phyloP scores from a whole-genome alignment of 352 stramenopile species.

The Phytopythium aichiense region DNA sequence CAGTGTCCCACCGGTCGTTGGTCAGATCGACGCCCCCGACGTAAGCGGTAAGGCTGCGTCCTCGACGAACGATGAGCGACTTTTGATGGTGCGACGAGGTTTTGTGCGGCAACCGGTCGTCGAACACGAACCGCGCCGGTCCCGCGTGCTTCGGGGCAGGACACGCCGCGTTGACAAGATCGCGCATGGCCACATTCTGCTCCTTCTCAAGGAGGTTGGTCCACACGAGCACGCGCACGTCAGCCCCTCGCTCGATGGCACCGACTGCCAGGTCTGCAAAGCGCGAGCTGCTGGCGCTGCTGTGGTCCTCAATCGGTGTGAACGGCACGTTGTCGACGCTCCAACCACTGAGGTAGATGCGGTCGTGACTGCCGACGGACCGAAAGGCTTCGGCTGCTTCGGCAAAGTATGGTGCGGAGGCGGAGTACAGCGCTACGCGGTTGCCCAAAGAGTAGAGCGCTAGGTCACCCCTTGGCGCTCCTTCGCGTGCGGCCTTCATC shows the following conservation, averaged over 20 bases:
- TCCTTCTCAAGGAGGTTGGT: constrained; percentile 51
- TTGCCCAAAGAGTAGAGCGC: constrained; percentile 44
- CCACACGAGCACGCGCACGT: constrained; percentile 59
- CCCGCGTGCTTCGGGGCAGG: constrained; percentile 24
- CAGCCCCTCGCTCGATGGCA: constrained; percentile 29
- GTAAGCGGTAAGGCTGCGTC: constrained; percentile 33
- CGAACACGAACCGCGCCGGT: constrained; percentile 43
- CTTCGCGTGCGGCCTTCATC: constrained; percentile 41
- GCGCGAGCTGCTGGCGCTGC: constrained; percentile 7
- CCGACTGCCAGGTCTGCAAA: constrained; percentile 30
- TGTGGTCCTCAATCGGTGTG: constrained; percentile 31
- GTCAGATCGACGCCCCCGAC: constrained; percentile 55
- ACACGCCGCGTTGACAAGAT: constrained; percentile 41
- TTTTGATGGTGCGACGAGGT: constrained; percentile 74
- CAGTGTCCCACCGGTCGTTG: constrained; percentile 57
- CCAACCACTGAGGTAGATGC: constrained; percentile 57
- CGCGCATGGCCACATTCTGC: constrained; percentile 50
- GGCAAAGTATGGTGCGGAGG: constrained; percentile 41
- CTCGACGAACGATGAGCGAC: constrained; percentile 46
- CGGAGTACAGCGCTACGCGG: constrained; percentile 10
- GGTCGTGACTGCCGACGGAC: constrained; percentile 19
- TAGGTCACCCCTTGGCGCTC: constrained; percentile 37
- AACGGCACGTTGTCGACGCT: constrained; percentile 59
- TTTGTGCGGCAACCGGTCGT: constrained; percentile 52
- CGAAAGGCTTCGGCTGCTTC: constrained; percentile 44